Evolutionary conservation across 202 grass and related monocot genomes (phyloP).

Genomic region (Panicum virgatum): DNA sequence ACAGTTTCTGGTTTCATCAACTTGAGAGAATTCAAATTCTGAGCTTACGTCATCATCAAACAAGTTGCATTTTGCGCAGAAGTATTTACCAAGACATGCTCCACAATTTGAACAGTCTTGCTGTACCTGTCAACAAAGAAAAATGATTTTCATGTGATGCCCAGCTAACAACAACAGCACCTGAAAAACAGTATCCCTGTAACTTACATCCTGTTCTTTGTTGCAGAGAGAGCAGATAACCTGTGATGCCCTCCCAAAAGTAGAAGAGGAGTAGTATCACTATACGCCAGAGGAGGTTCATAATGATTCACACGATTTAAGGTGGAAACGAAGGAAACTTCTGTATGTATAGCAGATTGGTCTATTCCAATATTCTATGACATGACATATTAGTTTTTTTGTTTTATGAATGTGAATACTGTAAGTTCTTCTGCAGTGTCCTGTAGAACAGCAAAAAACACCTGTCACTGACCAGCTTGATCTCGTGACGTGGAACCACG

Average conservation of each 20-base stretch:
- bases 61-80: slow-evolving; percentile 74
- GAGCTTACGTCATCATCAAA: slow-evolving; percentile 76
- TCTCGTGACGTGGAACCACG: slow-evolving; percentile 67
- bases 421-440: neutral
- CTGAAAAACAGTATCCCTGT: neutral
- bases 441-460: neutral
- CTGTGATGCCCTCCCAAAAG: slow-evolving; percentile 37
- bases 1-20: neutral
- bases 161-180: neutral
- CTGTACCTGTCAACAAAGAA: slow-evolving; percentile 41
- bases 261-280: slow-evolving; percentile 13
- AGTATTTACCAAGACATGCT: slow-evolving; percentile 67
- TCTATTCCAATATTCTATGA: neutral
- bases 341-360: neutral
- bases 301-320: slow-evolving; percentile 8
- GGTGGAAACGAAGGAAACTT: neutral
- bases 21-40: neutral
- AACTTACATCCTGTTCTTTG: slow-evolving; percentile 78
- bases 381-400: neutral
- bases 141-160: neutral
- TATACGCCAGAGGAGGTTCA: neutral
- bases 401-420: neutral
- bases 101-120: slow-evolving; percentile 70
- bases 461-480: slow-evolving; percentile 62
- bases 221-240: slow-evolving; percentile 83